These are phyloP conservation scores for Tuber aestivum DNA, from an alignment of 495 filamentous ascomycete genomes.

Conservation along the genomic window DNA sequence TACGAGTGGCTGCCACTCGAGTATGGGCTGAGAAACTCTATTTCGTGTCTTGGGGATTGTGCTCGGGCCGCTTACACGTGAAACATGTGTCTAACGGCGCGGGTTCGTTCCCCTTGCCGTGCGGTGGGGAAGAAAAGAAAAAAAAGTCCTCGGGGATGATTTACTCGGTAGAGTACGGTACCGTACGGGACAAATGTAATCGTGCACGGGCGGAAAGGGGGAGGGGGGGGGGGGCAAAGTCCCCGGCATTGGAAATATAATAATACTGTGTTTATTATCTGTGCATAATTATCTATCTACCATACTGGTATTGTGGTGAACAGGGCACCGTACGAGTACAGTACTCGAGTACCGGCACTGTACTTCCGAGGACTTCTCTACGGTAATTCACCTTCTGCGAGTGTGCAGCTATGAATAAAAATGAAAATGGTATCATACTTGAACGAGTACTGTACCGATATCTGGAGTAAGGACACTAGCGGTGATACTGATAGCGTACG, in stretches of 20 bases:
- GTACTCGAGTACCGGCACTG: not conserved
- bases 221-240: too few relatives aligned
- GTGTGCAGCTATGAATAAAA: not conserved
- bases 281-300: not conserved
- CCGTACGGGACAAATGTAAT: too few relatives aligned
- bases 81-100: conserved; percentile 1
- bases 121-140: not conserved
- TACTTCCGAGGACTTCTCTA: not conserved
- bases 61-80: not conserved
- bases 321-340: not conserved
- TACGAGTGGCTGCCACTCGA: not conserved
- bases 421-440: not conserved
- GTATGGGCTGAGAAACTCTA: not conserved
- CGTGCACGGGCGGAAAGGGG: too few relatives aligned
- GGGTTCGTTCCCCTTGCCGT: not conserved
- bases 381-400: not conserved
- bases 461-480: not conserved
- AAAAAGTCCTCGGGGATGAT: not conserved
- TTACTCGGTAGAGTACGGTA: not conserved
- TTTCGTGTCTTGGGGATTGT: not conserved
- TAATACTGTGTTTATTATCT: not conserved
- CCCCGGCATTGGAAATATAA: not conserved
- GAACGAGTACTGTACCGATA: not conserved
- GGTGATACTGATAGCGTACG: not conserved
- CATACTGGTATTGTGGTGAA: too few relatives aligned